phyloP scores from a whole-genome alignment of 2,329 filamentous ascomycete species.

The Cladosporium cucumerinum region DNA sequence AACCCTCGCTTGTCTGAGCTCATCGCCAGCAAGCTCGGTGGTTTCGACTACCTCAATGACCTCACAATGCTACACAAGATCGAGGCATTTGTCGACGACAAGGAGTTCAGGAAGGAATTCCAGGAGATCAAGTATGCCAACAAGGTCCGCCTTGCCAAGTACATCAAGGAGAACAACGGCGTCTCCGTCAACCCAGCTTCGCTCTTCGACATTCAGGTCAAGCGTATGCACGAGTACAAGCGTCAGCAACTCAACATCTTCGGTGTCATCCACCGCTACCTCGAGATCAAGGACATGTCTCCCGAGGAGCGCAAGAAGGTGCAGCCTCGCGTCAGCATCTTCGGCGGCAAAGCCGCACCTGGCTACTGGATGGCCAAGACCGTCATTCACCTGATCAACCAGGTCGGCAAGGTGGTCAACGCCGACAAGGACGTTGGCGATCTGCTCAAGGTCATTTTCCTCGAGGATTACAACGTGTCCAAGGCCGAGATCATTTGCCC shows the following conservation, averaged over 20 bases:
- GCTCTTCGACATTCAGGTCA: constrained; percentile 96
- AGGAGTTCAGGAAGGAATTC: constrained; percentile 90
- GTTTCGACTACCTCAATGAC: constrained; percentile 83
- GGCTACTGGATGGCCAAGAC: constrained; percentile 99
- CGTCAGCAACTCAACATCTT: constrained; percentile 99
- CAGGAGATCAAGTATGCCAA: constrained; percentile 94
- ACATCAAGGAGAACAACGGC: constrained; percentile 78
- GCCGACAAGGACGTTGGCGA: constrained; percentile 89
- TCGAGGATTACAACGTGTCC: constrained; percentile 98
- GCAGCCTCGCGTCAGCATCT: constrained; percentile 86
- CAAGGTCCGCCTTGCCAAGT: constrained; percentile 86
- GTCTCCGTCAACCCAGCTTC: constrained; percentile 81
- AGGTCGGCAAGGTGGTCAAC: constrained; percentile 85
- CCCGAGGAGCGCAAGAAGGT: constrained; percentile 83
- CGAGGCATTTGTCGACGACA: constrained; percentile 79
- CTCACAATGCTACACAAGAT: constrained; percentile 81
- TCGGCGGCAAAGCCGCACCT: constrained; percentile 94
- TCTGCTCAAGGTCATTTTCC: constrained; percentile 91
- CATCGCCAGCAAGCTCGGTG: constrained; percentile 84
- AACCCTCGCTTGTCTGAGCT: constrained; percentile 89
- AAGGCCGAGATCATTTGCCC: constrained; percentile 97
- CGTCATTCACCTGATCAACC: constrained; percentile 86
- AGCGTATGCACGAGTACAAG: constrained; percentile 99
- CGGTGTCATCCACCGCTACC: constrained; percentile 91
- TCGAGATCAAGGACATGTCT: constrained; percentile 80